Percentiles rank a stretch among this genome's conserved stretches.
These are phyloP conservation scores for Papiliotrema laurentii DNA, from an alignment of 1,284 basidiomycete species.

Conservation along the genomic window DNA sequence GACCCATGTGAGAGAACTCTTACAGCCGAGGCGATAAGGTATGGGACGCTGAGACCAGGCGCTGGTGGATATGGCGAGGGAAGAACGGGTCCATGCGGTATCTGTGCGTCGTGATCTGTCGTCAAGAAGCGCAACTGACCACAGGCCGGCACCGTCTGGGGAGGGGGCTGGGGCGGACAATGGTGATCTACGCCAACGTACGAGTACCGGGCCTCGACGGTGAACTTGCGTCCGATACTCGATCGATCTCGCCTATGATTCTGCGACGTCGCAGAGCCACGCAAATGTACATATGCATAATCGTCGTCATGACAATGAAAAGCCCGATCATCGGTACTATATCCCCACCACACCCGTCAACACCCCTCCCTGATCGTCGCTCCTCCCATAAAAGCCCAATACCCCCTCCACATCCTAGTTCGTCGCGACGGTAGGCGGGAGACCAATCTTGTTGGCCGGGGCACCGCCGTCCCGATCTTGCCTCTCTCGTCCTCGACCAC, in stretches of 20 bases:
- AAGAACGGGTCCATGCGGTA: conserved; percentile 19
- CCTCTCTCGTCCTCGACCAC: conserved; percentile 11
- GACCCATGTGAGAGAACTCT: conserved; percentile 21
- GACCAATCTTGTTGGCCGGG: not conserved
- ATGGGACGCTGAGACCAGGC: not conserved
- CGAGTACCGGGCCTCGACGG: not conserved
- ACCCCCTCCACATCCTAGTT: too few species aligned
- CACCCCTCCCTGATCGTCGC: too few species aligned
- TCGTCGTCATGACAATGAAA: not conserved
- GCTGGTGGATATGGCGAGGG: conserved; percentile 7
- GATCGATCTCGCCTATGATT: too few species aligned
- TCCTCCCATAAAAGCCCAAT: too few species aligned
- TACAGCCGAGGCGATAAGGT: not conserved
- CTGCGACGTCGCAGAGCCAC: too few species aligned
- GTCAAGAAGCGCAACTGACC: not conserved
- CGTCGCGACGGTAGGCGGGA: conserved; percentile 5
- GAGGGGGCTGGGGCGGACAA: conserved; percentile 3
- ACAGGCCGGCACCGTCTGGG: conserved; percentile 6
- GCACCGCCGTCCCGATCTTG: conserved; percentile 7
- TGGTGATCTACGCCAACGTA: not conserved
- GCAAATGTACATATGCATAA: not conserved
- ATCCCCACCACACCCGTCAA: not conserved
- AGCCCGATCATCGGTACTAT: not conserved
- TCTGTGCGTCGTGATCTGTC: conserved; percentile 5
- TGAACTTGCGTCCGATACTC: too few species aligned